Base-by-base conservation (phyloP, 2,329 filamentous ascomycete species). In the Neoscytalidium dimidiatum region DNA sequence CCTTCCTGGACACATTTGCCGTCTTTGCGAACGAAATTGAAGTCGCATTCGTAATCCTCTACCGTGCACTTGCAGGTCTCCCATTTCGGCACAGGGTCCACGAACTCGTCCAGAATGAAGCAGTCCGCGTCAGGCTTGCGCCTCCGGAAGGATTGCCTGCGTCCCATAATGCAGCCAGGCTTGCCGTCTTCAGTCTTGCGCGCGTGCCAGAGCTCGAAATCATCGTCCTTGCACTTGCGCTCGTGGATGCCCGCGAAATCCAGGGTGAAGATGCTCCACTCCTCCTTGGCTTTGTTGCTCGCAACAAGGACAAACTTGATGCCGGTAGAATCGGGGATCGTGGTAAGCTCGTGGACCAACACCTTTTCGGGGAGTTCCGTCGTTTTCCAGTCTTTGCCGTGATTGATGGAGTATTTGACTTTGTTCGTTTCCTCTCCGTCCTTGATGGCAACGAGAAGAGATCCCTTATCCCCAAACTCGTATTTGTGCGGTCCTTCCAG, bases 11-110 rank as follows among this genome's bases (percentile, higher is more conserved):
- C 82, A 74, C 95, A 98, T 61, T 86, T 84, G 67, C 94, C 87
- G 3, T 86, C 82, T 38, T 84, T 83, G 64, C 86, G 86, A 66
- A 88, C 81, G 75, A 97, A 98, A 77, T 96, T 96, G 83, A 91
- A 97, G 74, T 98, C 94, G 76, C 95, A 99, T 79, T 99, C 95
- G 75, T 96, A 99, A 76, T 99, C 96, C 35, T 84, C 82, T 65
- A 90, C 87, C 0, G 89, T 88, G 78, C 95, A 99, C 44, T 92
- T 87, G 81, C 95, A 99, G 52, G 87, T 79, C 71, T 92, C 87
- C 29, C 86, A 90, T 67, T 89, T 82, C 1, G 90, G 87, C 35
- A 86, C 79, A 0, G 91, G 88, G 68, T 95, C 91, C 73, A 92
- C 88, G 80, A 97, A 97, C 62, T 94, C 88, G 66, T 91, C 84